Base-by-base conservation (phyloP, 1,284 basidiomycete genomes). In the Ustilago loliicola region DNA sequence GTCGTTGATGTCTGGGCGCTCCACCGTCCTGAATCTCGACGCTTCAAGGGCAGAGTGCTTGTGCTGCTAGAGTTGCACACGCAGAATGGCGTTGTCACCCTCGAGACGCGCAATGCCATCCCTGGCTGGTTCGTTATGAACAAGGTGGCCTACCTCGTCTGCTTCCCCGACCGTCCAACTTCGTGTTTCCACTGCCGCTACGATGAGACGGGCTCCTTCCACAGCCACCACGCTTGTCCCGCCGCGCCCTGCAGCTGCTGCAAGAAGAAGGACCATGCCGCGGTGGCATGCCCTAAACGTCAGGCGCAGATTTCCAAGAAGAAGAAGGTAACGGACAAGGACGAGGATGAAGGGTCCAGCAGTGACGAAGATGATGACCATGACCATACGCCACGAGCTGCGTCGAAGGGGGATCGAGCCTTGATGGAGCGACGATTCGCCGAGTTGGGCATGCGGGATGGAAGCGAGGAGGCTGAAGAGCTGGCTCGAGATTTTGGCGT, bases 101-200 rank as follows among this genome's bases (percentile, higher is more conserved):
- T 76, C n/a, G 25, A 47, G 17, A 52, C 52, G 3, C 67, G 65
- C n/a, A 27, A 53, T 15, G 32, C 64, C 9, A 50, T 76, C 17
- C 73, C 73, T 11, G 68, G 73, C 32, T 68, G 65, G 64, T 61
- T 76, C 30, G 45, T 58, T 47, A 61, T 61, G 32, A n/a, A 61
- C 25, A 29, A 34, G 13, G 38, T 47, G 15, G 67, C 68, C 19
- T 76, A 76, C 29, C 56, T 76, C 19, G 73, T 76, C 0, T 64
- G 57, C 9, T 76, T 60, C 25, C 32, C 68, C 19, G 58, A 61
- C 8, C 73, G 73, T 4, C 68, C 68, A 1, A 57, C 53, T 10
- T 76, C 68, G 73, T 76, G 73, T 40, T 56, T 71, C 57, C 21
- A 61, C 19, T 76, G 73, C 54, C 62, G 73, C 5, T 68, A 64